phyloP scores from a whole-genome alignment of 345 rosid species.

The Populus nigra region DNA sequence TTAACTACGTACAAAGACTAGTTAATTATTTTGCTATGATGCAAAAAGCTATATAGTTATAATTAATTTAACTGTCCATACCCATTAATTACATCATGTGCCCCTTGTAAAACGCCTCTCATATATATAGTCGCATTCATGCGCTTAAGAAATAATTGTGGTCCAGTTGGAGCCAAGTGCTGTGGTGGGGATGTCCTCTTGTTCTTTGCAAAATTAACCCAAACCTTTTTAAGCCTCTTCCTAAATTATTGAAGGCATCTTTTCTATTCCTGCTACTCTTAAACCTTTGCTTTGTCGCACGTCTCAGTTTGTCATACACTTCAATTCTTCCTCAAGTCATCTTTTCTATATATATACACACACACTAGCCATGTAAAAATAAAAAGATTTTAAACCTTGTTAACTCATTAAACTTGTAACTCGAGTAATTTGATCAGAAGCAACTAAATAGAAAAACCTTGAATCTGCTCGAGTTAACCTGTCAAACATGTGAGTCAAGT shows the following conservation, averaged over 20 bases:
- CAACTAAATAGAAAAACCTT: too few species aligned
- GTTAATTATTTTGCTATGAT: too few species aligned
- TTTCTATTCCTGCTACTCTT: too few species aligned
- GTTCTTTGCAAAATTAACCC: slow-evolving; percentile 5
- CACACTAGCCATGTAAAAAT: too few species aligned
- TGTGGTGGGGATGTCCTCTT: slow-evolving; percentile 12
- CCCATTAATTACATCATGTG: slow-evolving; percentile 17
- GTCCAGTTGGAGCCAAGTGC: slow-evolving; percentile 11
- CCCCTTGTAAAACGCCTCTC: slow-evolving; percentile 3
- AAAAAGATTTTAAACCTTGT: too few species aligned
- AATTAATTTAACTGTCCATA: not conserved
- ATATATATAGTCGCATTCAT: not conserved
- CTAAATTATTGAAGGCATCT: not conserved
- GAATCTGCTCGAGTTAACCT: accelerated
- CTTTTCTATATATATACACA: not conserved
- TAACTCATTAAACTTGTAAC: too few species aligned
- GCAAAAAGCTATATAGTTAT: too few species aligned
- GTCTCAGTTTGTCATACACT: not conserved
- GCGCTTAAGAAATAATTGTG: slow-evolving; percentile 7
- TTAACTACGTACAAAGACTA: too few species aligned
- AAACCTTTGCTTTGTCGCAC: not conserved
- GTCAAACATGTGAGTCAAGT: too few species aligned
- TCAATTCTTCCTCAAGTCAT: not conserved
- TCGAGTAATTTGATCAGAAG: too few species aligned
- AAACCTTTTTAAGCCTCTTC: not conserved